Evolutionary conservation across 306 rosid genomes (phyloP).

Genomic region (Prinsepia uniflora): DNA sequence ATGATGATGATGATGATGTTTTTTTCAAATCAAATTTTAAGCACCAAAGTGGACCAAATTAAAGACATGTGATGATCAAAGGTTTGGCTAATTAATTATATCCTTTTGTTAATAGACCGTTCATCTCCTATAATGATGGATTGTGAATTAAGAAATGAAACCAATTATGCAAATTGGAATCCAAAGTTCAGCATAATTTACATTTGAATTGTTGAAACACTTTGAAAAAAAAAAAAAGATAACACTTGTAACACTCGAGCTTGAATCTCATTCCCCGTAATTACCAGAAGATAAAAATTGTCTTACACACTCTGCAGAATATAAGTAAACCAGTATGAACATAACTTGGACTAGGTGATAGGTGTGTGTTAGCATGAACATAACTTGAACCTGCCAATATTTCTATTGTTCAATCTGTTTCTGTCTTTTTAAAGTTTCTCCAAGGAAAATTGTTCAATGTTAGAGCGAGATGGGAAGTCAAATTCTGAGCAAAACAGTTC

Average conservation of each 20-base stretch:
- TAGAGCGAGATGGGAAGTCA: constrained; percentile 13
- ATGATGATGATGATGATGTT: not conserved
- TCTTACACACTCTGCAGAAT: not conserved
- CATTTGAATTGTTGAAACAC: not conserved
- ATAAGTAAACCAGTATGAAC: not conserved
- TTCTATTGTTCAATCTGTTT: not conserved
- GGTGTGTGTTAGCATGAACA: not conserved
- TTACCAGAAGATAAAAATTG: not conserved
- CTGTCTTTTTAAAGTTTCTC: not conserved
- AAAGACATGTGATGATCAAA: not conserved
- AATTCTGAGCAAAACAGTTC: constrained; percentile 10
- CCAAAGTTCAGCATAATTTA: not conserved
- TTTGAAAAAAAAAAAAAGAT: no score
- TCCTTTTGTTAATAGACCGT: constrained; percentile 5
- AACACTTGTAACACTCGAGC: no score
- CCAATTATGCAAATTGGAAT: not conserved
- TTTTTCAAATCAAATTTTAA: not conserved
- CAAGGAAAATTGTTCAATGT: not conserved
- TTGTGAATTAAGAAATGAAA: constrained; percentile 19
- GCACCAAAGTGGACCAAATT: constrained; percentile 11
- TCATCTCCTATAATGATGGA: constrained; percentile 25
- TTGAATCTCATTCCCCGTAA: no score
- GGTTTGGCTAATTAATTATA: not conserved
- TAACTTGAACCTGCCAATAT: not conserved
- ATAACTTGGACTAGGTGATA: not conserved